phyloP scores from a whole-genome alignment of 2,329 filamentous ascomycete species.

The Aspergillus sp. region DNA sequence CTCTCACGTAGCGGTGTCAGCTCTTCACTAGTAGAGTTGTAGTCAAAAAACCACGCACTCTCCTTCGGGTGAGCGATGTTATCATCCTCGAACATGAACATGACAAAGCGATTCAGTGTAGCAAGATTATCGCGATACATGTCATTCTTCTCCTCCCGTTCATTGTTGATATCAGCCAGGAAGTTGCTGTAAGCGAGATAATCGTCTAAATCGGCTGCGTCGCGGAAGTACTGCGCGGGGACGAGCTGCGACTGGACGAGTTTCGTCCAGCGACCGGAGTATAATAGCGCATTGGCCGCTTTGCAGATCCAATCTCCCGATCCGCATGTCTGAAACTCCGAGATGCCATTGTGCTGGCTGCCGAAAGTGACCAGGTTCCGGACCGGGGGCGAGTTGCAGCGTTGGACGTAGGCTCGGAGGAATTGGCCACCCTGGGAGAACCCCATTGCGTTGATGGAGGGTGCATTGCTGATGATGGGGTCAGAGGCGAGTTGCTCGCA shows the following conservation, averaged over 20 bases:
- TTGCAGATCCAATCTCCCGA: constrained; percentile 73
- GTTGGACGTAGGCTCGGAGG: constrained; percentile 82
- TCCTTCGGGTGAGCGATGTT: constrained; percentile 84
- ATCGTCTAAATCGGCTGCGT: constrained; percentile 59
- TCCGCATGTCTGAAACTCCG: constrained; percentile 71
- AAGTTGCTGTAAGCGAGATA: constrained; percentile 84
- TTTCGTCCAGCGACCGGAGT: constrained; percentile 71
- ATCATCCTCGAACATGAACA: constrained; percentile 88
- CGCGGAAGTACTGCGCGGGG: constrained; percentile 91
- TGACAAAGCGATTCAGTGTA: constrained; percentile 69
- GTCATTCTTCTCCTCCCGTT: constrained; percentile 68
- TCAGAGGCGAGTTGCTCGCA: constrained; percentile 73
- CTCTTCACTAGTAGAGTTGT: constrained; percentile 62
- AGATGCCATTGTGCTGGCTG: constrained; percentile 88
- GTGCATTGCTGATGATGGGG: constrained; percentile 74
- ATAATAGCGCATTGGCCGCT: constrained; percentile 71
- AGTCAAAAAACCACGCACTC: constrained; percentile 84
- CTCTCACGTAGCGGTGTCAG: constrained; percentile 65
- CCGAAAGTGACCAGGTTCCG: constrained; percentile 82
- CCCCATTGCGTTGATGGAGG: constrained; percentile 82
- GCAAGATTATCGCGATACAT: constrained; percentile 69
- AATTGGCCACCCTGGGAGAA: constrained; percentile 97
- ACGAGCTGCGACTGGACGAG: constrained; percentile 78
- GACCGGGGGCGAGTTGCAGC: constrained; percentile 73
- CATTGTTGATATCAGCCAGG: constrained; percentile 94